Percentiles rank a stretch among this genome's conserved stretches.
phyloP scores from a whole-genome alignment of 176 grass and related monocot species.

The Ensete ventricosum region DNA sequence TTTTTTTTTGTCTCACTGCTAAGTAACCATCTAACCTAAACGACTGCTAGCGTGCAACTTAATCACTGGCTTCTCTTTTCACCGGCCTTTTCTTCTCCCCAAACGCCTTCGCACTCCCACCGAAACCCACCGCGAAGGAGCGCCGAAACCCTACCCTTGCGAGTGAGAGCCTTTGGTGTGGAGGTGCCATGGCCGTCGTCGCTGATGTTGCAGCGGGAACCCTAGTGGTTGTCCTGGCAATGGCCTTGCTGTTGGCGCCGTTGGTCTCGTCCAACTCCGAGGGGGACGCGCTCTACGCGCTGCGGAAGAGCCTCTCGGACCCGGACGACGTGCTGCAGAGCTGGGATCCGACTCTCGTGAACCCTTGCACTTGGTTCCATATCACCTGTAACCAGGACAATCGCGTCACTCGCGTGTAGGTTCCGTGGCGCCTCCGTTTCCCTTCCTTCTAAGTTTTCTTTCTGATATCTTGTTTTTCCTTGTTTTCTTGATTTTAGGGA shows the following conservation, averaged over 20 bases:
- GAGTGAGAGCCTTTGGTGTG: background rate
- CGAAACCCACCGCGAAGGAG: background rate
- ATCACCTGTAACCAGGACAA: conserved; percentile 36
- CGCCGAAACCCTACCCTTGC: conserved; percentile 8
- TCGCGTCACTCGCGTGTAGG: conserved; percentile 49
- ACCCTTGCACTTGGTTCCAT: conserved; percentile 24
- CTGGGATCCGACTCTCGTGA: conserved; percentile 22
- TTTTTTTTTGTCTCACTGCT: background rate
- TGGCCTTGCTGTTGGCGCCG: conserved; percentile 10
- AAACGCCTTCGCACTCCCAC: background rate
- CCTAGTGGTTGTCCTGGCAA: conserved; percentile 5
- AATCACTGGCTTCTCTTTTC: background rate
- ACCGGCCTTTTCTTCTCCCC: background rate
- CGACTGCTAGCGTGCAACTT: background rate
- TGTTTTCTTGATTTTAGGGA: background rate
- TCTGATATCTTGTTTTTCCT: background rate
- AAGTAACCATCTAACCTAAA: background rate
- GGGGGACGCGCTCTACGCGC: conserved; percentile 54
- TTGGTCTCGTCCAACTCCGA: conserved; percentile 34
- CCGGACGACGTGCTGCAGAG: conserved; percentile 12
- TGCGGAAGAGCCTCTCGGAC: conserved; percentile 24
- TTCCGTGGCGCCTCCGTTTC: background rate
- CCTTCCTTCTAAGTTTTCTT: background rate
- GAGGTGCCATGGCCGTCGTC: conserved; percentile 22
- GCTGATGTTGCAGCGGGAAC: background rate